Conservation (phyloP, 257 asterid species). For the Rubia yunnanensis region DNA sequence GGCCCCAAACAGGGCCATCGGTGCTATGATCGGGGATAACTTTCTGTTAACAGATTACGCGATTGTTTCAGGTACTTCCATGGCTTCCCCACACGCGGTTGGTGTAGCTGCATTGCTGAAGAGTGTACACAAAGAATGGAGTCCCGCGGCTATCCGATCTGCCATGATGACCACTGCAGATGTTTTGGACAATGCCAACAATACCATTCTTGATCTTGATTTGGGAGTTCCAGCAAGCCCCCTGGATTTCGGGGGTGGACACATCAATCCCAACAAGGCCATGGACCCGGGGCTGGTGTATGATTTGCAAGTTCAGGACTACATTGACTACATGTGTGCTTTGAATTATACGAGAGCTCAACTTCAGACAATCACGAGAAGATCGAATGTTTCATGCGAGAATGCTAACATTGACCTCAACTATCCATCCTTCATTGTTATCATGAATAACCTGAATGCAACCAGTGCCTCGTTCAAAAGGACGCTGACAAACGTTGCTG, state of each 20-base stretch:
- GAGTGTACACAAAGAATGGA: conserved; percentile 14
- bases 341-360: conserved; percentile 4
- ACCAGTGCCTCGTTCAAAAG: conserved; percentile 15
- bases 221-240: conserved; percentile 14
- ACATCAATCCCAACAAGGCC: conserved; percentile 13
- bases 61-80: conserved; percentile 12
- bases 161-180: conserved; percentile 18
- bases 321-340: conserved; percentile 9
- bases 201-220: conserved; percentile 3
- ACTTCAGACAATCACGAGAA: conserved; percentile 13
- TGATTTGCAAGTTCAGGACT: conserved; percentile 1
- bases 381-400: conserved; percentile 10
- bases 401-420: conserved; percentile 14
- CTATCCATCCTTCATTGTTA: conserved; percentile 15
- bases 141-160: conserved; percentile 12
- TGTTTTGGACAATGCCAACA: conserved; percentile 5
- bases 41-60: conserved; percentile 5
- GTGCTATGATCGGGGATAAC: conserved; percentile 7
- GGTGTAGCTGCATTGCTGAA: conserved; percentile 18
- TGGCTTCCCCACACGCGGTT: conserved; percentile 12
- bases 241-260: conserved; percentile 15
- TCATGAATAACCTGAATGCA: conserved; percentile 10
- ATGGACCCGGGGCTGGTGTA: conserved; percentile 16
- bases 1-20: conserved; percentile 3
- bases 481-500: conserved; percentile 6